Conservation (phyloP, 2,329 filamentous ascomycete genomes). For the Aspergillus tubingensis region DNA sequence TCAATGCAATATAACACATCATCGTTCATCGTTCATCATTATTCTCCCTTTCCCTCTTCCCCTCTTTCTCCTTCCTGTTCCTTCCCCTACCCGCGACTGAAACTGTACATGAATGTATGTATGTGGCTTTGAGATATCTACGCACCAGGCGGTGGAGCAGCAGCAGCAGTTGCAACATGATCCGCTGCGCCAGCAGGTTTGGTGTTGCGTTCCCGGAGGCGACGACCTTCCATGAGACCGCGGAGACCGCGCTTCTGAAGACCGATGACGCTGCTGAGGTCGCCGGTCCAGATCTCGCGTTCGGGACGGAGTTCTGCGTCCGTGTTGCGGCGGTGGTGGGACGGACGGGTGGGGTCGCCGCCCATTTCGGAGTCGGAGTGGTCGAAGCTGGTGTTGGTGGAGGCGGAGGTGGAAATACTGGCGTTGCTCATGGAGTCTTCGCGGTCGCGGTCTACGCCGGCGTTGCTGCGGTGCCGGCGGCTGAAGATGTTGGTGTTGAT, state of each 20-base stretch:
- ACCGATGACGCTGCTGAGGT: conserved; percentile 83
- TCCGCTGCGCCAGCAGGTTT: conserved; percentile 28
- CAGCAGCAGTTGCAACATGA: neutral
- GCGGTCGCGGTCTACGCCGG: conserved; percentile 33
- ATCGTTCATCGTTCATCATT: neutral
- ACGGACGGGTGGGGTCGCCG: conserved; percentile 38
- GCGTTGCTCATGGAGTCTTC: conserved; percentile 44
- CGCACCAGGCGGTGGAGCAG: neutral
- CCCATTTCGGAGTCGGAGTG: conserved; percentile 40
- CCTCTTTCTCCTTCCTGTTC: neutral
- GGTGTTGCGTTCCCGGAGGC: conserved; percentile 72
- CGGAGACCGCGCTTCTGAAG: conserved; percentile 90
- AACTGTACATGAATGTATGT: neutral
- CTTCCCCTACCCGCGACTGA: neutral
- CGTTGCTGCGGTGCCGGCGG: conserved; percentile 23
- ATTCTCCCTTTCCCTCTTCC: neutral
- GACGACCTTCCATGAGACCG: conserved; percentile 89
- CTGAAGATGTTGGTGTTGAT: conserved; percentile 43
- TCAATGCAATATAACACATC: neutral
- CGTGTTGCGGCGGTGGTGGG: conserved; percentile 43
- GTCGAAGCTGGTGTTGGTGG: conserved; percentile 40
- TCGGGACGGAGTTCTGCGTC: conserved; percentile 36
- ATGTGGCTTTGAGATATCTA: neutral
- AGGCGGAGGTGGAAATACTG: conserved; percentile 41
- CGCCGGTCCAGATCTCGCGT: conserved; percentile 72